phyloP scores from a whole-genome alignment of 345 rosid genomes.

The Rhodamnia argentea region DNA sequence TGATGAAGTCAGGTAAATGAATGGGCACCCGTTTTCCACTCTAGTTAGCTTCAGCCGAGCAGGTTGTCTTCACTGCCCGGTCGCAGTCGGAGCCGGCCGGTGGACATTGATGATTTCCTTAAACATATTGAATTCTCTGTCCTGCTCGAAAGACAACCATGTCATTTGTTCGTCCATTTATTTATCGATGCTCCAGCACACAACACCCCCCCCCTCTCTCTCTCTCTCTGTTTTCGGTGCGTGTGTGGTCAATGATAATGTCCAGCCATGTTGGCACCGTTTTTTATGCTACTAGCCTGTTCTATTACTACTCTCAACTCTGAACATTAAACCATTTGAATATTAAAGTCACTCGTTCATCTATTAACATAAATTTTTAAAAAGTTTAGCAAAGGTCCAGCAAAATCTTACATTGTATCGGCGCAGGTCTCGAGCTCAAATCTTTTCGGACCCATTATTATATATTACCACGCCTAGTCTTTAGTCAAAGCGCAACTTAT shows the following conservation, averaged over 20 bases:
- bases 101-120: not conserved
- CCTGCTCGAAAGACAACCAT: not conserved
- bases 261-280: not conserved
- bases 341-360: not conserved
- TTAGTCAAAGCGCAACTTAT: too few relatives aligned
- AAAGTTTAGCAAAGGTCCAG: not conserved
- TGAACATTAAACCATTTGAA: not conserved
- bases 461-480: too few relatives aligned
- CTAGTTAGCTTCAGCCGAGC: not conserved
- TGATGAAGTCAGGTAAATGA: not conserved
- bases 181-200: not conserved
- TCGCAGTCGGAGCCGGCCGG: not conserved
- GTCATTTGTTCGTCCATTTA: not conserved
- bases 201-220: rapidly evolving
- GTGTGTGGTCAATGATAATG: not conserved
- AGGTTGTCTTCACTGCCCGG: not conserved
- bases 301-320: not conserved
- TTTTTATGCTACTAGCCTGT: not conserved
- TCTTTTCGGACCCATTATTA: too few relatives aligned
- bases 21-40: not conserved
- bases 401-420: not conserved
- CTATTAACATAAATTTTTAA: too few relatives aligned
- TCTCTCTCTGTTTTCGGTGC: too few relatives aligned
- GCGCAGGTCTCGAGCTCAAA: too few relatives aligned
- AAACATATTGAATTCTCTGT: not conserved